A percentile compares a stretch with the other conserved stretches of the same genome.
These are phyloP conservation scores for Backusella australiensis DNA, from an alignment of 192 early-diverging fungal species.

Conservation along the genomic window DNA sequence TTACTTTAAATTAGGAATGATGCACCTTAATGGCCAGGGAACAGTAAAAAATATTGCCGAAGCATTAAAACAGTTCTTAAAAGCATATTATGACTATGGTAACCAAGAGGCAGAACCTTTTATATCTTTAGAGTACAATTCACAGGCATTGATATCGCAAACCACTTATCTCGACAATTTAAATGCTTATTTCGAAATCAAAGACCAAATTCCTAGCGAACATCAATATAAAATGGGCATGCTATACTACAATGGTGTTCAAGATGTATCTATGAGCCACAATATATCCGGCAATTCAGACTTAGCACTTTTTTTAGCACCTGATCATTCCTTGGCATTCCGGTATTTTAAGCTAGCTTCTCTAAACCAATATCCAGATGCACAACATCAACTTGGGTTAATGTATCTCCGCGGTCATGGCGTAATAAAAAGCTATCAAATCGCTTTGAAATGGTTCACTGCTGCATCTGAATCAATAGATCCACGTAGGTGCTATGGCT, in stretches of 20 bases:
- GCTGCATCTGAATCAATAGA: no score
- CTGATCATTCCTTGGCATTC: no score
- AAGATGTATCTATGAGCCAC: no score
- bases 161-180: neutral
- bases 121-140: neutral
- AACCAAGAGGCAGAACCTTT: neutral
- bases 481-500: fast-evolving
- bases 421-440: no score
- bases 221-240: neutral
- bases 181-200: neutral
- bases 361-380: no score
- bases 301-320: no score
- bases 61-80: neutral
- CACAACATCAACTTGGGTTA: no score
- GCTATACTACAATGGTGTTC: neutral
- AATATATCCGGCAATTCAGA: no score
- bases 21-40: neutral
- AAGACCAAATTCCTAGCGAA: neutral
- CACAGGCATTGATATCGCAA: neutral
- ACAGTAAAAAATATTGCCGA: neutral
- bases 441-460: no score
- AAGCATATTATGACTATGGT: neutral
- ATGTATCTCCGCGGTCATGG: no score
- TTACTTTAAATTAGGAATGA: neutral
- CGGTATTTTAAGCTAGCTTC: no score